A percentile compares a stretch with the other conserved stretches of the same genome.
These are phyloP conservation scores for Brassica rapa DNA, from an alignment of 345 rosid species.

Conservation along the genomic window DNA sequence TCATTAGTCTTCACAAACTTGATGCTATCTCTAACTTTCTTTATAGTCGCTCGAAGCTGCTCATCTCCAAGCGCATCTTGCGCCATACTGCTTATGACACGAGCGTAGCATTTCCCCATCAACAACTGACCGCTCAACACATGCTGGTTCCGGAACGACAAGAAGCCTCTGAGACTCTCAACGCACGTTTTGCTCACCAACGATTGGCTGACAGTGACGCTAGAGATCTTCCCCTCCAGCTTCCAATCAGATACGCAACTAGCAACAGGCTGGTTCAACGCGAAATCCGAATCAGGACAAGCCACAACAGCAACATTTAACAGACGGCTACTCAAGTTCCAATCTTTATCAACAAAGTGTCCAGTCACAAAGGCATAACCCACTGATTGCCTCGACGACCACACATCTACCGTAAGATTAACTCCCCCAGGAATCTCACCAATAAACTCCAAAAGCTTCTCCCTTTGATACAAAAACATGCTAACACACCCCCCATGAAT, in stretches of 20 bases:
- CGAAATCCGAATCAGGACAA: constrained; percentile 61
- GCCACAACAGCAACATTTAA: constrained; percentile 74
- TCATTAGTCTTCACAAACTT: constrained; percentile 67
- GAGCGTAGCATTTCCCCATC: constrained; percentile 68
- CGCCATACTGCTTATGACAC: constrained; percentile 55
- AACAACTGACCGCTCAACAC: constrained; percentile 71
- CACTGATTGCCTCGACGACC: constrained; percentile 67
- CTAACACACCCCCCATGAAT: constrained; percentile 70
- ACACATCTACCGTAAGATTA: constrained; percentile 68
- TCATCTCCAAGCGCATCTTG: constrained; percentile 52
- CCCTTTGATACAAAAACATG: constrained; percentile 66
- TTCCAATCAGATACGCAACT: constrained; percentile 75
- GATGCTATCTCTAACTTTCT: constrained; percentile 71
- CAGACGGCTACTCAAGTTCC: constrained; percentile 64
- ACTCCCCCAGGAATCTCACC: constrained; percentile 73
- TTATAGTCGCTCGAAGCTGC: constrained; percentile 43
- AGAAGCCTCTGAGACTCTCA: constrained; percentile 66
- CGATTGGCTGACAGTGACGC: constrained; percentile 58
- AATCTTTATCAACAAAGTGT: constrained; percentile 69
- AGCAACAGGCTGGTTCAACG: constrained; percentile 60
- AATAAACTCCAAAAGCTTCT: constrained; percentile 55
- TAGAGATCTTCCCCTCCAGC: constrained; percentile 69
- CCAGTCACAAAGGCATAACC: constrained; percentile 73
- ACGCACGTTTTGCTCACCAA: constrained; percentile 49
- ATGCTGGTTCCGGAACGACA: constrained; percentile 62